Evolutionary conservation across 2,329 filamentous ascomycete genomes (phyloP).

Genomic region (Ceratocystis lukuohia): DNA sequence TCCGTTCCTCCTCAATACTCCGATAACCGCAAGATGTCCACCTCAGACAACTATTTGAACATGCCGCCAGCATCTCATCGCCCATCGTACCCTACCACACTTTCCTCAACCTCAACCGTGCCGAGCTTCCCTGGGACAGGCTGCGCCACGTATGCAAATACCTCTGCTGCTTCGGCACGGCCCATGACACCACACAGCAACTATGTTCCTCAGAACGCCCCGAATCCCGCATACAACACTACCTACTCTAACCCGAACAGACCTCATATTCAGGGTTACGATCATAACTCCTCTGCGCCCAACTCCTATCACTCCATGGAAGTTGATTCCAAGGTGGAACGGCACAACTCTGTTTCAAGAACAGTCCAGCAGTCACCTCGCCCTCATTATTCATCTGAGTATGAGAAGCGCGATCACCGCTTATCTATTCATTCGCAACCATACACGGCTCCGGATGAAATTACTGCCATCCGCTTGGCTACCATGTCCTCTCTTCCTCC

Average conservation of each 20-base stretch:
- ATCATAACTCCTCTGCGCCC: constrained; percentile 12
- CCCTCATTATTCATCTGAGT: constrained; percentile 7
- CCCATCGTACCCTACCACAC: neutral
- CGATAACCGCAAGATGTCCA: constrained; percentile 3
- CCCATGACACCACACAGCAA: constrained; percentile 25
- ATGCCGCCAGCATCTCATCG: neutral
- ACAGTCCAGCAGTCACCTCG: constrained; percentile 10
- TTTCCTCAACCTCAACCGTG: constrained; percentile 1
- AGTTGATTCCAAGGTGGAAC: constrained; percentile 13
- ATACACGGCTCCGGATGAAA: neutral
- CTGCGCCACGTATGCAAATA: neutral
- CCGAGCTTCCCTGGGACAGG: neutral
- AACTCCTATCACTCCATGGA: constrained; percentile 8
- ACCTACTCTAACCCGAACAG: constrained; percentile 7
- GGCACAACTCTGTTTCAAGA: constrained; percentile 7
- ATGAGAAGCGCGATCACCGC: constrained; percentile 9
- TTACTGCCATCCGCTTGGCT: neutral
- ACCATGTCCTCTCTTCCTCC: neutral
- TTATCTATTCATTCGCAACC: neutral
- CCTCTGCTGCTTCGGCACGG: constrained; percentile 16
- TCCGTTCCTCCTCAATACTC: constrained; percentile 9
- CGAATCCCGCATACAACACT: neutral
- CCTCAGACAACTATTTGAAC: neutral
- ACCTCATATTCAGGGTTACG: constrained; percentile 8
- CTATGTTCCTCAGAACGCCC: neutral